These are phyloP conservation scores for Aspergillus ibericus DNA, from an alignment of 2,329 filamentous ascomycete genomes.

Conservation along the genomic window DNA sequence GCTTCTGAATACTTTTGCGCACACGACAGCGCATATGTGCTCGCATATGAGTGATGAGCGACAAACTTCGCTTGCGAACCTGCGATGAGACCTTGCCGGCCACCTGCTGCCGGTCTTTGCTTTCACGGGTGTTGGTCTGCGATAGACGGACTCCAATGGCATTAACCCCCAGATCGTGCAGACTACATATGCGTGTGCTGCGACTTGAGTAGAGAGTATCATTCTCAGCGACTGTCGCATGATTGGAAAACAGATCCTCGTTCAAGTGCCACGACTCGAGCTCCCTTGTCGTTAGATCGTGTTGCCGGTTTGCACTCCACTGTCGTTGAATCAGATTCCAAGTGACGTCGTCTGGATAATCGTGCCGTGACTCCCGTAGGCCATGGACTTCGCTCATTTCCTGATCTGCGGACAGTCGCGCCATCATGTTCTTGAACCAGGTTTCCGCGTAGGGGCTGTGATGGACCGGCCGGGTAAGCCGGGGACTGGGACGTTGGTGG, in stretches of 20 bases:
- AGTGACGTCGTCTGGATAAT: not conserved
- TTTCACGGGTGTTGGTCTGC: not conserved
- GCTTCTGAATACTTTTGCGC: slow-evolving; percentile 17
- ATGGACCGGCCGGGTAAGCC: not conserved
- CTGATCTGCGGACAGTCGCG: slow-evolving; percentile 6
- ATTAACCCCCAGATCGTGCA: not conserved
- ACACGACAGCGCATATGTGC: slow-evolving; percentile 16
- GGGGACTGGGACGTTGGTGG: slow-evolving; percentile 4
- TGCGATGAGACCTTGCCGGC: not conserved
- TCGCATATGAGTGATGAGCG: slow-evolving; percentile 17
- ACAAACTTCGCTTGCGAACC: slow-evolving; percentile 12
- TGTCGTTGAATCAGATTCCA: not conserved
- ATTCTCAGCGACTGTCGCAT: not conserved
- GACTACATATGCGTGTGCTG: slow-evolving; percentile 4
- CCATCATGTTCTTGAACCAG: slow-evolving; percentile 19
- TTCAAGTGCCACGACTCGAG: not conserved
- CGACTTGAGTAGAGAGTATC: not conserved
- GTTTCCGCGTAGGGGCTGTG: slow-evolving; percentile 8
- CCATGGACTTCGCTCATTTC: slow-evolving; percentile 1
- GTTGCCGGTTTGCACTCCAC: not conserved
- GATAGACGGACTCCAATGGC: not conserved
- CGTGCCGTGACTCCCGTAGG: not conserved
- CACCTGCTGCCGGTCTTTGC: not conserved
- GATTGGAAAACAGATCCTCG: not conserved
- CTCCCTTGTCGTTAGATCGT: not conserved